Evolutionary conservation across 768 basidiomycete species (phyloP).

Genomic region (Hemileccinum impolitum): DNA sequence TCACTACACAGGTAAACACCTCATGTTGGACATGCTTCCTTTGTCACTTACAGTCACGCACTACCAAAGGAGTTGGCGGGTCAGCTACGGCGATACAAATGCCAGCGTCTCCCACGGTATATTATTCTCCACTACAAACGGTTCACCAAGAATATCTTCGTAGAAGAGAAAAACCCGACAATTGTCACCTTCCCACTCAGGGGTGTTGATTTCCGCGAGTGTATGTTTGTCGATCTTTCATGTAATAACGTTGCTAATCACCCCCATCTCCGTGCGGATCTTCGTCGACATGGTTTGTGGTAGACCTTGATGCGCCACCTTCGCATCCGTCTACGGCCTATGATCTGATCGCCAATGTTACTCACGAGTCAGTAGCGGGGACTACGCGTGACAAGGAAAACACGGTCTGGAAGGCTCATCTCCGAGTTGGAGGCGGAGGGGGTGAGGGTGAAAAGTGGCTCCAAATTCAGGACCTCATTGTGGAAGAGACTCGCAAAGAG

Average conservation of each 20-base stretch:
- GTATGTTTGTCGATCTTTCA: conserved; percentile 47
- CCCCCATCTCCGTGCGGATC: conserved; percentile 22
- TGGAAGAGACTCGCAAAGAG: conserved; percentile 93
- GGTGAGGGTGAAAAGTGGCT: conserved; percentile 92
- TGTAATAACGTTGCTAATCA: conserved; percentile 19
- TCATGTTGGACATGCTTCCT: conserved; percentile 18
- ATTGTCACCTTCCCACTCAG: conserved; percentile 96
- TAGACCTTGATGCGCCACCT: conserved; percentile 76
- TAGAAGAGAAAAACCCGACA: conserved; percentile 98
- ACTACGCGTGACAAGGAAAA: conserved; percentile 90
- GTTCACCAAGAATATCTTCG: conserved; percentile 94
- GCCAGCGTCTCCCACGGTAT: conserved; percentile 85
- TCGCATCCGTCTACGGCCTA: conserved; percentile 67
- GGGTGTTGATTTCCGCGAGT: conserved; percentile 89
- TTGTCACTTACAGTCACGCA: conserved; percentile 10
- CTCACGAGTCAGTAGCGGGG: conserved; percentile 93
- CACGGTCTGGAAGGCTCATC: conserved; percentile 90
- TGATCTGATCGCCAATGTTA: conserved; percentile 94
- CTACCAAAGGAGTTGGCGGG: conserved; percentile 73
- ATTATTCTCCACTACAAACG: conserved; percentile 94
- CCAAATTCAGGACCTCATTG: conserved; percentile 93
- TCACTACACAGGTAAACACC: conserved; percentile 71
- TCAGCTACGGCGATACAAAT: conserved; percentile 85
- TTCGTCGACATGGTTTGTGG: conserved; percentile 15
- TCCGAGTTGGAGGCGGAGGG: conserved; percentile 70